These are phyloP conservation scores for Apiospora hydei DNA, from an alignment of 2,329 filamentous ascomycete genomes.

Conservation along the genomic window DNA sequence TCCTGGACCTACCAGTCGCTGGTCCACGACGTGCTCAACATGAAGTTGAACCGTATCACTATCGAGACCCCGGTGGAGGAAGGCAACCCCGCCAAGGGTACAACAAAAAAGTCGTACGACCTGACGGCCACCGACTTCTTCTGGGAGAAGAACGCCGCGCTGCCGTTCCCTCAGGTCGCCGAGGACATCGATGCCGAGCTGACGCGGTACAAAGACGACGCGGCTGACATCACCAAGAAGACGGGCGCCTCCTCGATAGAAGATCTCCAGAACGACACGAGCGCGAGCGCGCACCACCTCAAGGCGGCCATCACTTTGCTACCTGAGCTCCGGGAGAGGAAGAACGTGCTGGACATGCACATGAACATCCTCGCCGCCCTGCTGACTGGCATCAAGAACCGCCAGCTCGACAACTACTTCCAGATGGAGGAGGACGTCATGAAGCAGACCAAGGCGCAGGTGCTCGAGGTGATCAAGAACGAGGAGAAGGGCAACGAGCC, in stretches of 20 bases:
- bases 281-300: slow-evolving; percentile 88
- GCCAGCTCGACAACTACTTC: slow-evolving; percentile 95
- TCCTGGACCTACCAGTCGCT: slow-evolving; percentile 83
- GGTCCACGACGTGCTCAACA: slow-evolving; percentile 73
- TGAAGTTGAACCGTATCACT: slow-evolving; percentile 92
- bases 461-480: slow-evolving; percentile 86
- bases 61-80: slow-evolving; percentile 86
- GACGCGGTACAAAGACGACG: slow-evolving; percentile 94
- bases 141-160: slow-evolving; percentile 89
- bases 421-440: slow-evolving; percentile 92
- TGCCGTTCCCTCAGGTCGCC: slow-evolving; percentile 93
- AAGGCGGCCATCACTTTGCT: slow-evolving; percentile 94
- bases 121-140: slow-evolving; percentile 92
- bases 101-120: slow-evolving; percentile 89
- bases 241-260: slow-evolving; percentile 93
- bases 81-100: slow-evolving; percentile 73
- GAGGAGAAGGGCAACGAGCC: slow-evolving; percentile 82
- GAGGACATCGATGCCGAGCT: slow-evolving; percentile 95
- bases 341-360: slow-evolving; percentile 94
- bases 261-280: slow-evolving; percentile 88
- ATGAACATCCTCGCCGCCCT: slow-evolving; percentile 94
- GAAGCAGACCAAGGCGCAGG: slow-evolving; percentile 89
- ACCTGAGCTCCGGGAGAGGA: slow-evolving; percentile 90
- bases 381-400: slow-evolving; percentile 83
- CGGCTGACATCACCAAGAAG: slow-evolving; percentile 91